Evolutionary conservation across 169 alveolate genomes (phyloP), one percentile per base, ranked within the genome.

Genomic region (Plasmodium ovale): DNA sequence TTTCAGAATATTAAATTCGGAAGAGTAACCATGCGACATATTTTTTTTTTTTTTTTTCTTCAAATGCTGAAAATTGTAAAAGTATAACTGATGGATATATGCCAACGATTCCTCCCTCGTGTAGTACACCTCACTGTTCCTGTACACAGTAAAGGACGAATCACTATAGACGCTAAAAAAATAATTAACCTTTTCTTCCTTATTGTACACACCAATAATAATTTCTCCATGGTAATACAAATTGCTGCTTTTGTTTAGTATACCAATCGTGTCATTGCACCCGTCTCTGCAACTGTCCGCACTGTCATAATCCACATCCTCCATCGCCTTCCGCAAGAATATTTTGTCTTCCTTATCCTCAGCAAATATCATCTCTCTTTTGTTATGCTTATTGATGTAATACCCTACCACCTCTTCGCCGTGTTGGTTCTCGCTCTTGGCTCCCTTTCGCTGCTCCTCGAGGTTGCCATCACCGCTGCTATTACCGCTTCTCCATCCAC

Each of bases 161-260:
- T 82, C 90, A 51, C 44, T 65, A 44, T 82, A 82, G 21, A 82
- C 70, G 65, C 90, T 82, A 82, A 82, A 82, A 31, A 37, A 82
- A 58, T 82, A 82, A 47, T 65, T 65, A 3, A 25, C 21, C 1
- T 82, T 64, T 33, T 82, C 84, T 51, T 82, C 84, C 49, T 16
- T 12, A 53, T 82, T 54, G 65, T 64, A 65, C 39, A 82, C 0
- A 5, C 84, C 90, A 3, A 82, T 65, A 21, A 82, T 19, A 33
- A 65, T 33, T 65, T 82, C 90, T 49, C 65, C 84, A 37, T 64
- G 23, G 58, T 82, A 82, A 39, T 65, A 51, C n/a, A 82, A 60
- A 58, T 82, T 82, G 44, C n/a, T 42, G 5, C 90, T 67, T 82
- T 82, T 82, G 27, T 82, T 56, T 42, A 82, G 58, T 31, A 51